Conservation (phyloP, 768 basidiomycete species). For the Infundibulicybe gibba region DNA sequence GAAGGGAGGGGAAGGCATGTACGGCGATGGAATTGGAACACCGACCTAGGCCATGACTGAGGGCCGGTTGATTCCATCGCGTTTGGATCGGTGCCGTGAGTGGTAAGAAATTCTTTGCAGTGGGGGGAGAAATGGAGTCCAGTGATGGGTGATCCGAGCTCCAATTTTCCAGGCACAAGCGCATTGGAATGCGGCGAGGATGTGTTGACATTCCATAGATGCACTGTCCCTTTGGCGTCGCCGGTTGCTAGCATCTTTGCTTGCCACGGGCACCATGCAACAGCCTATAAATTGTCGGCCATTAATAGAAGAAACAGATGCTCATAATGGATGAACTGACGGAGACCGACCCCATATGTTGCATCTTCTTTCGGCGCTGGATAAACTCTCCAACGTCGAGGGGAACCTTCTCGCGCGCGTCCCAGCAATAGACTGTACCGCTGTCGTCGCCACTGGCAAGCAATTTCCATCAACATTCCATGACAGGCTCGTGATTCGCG, state of each 20-base stretch:
- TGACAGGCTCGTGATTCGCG: conserved; percentile 57
- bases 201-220: conserved; percentile 51
- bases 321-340: conserved; percentile 24
- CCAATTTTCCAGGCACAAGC: conserved; percentile 37
- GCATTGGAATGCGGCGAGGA: conserved; percentile 41
- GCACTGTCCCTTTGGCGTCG: conserved; percentile 52
- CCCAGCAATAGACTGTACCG: conserved; percentile 79
- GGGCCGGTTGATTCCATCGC: conserved; percentile 2
- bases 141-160: conserved; percentile 58
- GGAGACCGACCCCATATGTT: conserved; percentile 59
- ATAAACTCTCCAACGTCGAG: conserved; percentile 54
- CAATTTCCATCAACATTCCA: conserved; percentile 68
- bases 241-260: conserved; percentile 76
- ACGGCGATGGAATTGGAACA: conserved; percentile 38
- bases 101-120: conserved; percentile 82
- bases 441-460: conserved; percentile 77
- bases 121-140: conserved; percentile 74
- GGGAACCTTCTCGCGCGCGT: conserved; percentile 47
- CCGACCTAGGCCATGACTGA: conserved; percentile 12
- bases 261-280: conserved; percentile 92
- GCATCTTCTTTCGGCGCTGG: conserved; percentile 62
- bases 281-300: conserved; percentile 44
- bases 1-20: conserved; percentile 58
- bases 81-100: conserved; percentile 46
- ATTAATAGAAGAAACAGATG: neutral